Percentiles rank a stretch among this genome's conserved stretches.
phyloP scores from a whole-genome alignment of 2,329 filamentous ascomycete species.

The Sphaceloma murrayae region DNA sequence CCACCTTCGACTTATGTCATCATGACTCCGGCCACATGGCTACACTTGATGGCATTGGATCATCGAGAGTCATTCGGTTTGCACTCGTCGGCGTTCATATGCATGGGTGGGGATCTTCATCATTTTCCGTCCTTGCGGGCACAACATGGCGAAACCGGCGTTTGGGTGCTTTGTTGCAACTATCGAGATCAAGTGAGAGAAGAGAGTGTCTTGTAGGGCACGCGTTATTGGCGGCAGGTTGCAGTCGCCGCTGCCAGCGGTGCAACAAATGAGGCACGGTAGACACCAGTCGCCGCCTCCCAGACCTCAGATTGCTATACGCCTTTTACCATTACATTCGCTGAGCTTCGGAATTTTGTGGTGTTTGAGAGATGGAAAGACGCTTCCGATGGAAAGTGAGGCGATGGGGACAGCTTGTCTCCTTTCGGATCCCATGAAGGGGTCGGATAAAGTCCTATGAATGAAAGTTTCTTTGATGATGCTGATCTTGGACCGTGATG shows the following conservation, averaged over 20 bases:
- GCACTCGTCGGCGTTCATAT: conserved; percentile 1
- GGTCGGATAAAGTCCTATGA: conserved; percentile 14
- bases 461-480: conserved; percentile 2
- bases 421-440: conserved; percentile 4
- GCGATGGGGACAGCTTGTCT: conserved; percentile 5
- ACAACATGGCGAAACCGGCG: conserved; percentile 12
- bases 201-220: too few relatives aligned
- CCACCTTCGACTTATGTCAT: not conserved
- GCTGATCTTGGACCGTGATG: not conserved
- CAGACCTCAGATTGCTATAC: conserved; percentile 10
- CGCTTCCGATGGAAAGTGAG: not conserved
- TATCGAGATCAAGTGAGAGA: too few relatives aligned
- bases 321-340: too few relatives aligned
- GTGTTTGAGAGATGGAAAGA: not conserved
- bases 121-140: not conserved
- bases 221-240: too few relatives aligned
- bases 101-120: conserved; percentile 2
- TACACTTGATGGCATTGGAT: conserved; percentile 1
- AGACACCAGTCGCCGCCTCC: not conserved
- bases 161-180: too few relatives aligned
- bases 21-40: not conserved
- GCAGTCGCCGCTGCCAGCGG: too few relatives aligned
- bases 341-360: not conserved
- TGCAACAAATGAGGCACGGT: too few relatives aligned
- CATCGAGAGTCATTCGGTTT: not conserved